These are phyloP conservation scores for Pseudozyma hubeiensis DNA, from an alignment of 1,284 basidiomycete genomes.

Conservation along the genomic window DNA sequence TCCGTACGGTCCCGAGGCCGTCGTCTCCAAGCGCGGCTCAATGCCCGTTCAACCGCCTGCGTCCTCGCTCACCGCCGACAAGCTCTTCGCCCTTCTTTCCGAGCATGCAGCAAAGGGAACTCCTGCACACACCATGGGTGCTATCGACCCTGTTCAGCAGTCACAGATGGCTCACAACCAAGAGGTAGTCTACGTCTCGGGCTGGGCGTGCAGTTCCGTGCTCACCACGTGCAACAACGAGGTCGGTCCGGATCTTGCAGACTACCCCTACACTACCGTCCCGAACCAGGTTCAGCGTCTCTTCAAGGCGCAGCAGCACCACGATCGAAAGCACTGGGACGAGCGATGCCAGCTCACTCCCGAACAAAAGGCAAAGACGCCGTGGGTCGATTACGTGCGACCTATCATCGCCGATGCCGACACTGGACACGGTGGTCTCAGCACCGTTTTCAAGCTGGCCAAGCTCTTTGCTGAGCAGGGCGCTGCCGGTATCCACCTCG, in stretches of 20 bases:
- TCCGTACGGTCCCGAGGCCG: conserved; percentile 80
- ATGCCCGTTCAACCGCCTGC: conserved; percentile 80
- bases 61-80: conserved; percentile 82
- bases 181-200: conserved; percentile 94
- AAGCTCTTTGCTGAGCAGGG: conserved; percentile 71
- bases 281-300: conserved; percentile 75
- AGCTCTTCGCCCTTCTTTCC: conserved; percentile 78
- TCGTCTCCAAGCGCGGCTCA: conserved; percentile 89
- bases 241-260: conserved; percentile 94
- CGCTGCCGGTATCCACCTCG: conserved; percentile 66
- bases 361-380: conserved; percentile 62
- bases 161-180: conserved; percentile 96
- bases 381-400: conserved; percentile 66
- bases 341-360: conserved; percentile 60
- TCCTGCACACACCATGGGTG: conserved; percentile 65
- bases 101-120: conserved; percentile 75
- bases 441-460: conserved; percentile 66
- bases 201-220: conserved; percentile 88
- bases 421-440: conserved; percentile 67
- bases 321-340: conserved; percentile 68
- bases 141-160: conserved; percentile 88
- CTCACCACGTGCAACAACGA: conserved; percentile 85
- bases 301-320: conserved; percentile 68
- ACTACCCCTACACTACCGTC: conserved; percentile 94
- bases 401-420: conserved; percentile 68